Base-by-base conservation (phyloP, 495 filamentous ascomycete genomes). In the Penicillium psychrofluorescens region DNA sequence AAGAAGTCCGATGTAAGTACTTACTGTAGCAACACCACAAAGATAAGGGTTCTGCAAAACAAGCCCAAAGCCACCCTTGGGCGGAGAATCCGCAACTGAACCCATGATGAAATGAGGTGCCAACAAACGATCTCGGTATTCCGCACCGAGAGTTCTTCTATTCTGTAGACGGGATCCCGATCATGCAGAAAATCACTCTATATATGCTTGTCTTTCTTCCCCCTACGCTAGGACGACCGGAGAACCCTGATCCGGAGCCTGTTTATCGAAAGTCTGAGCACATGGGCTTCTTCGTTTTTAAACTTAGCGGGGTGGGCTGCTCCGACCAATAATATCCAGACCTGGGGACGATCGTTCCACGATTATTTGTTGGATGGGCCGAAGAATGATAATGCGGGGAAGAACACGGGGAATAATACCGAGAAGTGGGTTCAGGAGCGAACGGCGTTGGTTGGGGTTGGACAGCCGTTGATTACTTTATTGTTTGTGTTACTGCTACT, bases 11-110 rank as follows among this genome's bases (percentile, higher is more conserved):
- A 22, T 22, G 22, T 22, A 22, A 22, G 3, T 14, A 59, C 64
- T 42, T 35, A 70, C 66, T 36, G 64, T 58, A 9, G 66, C 65
- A n/a, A 70, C 61, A 22, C 66, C 66, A 34, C 64, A 59, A 6
- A 70, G 55, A 43, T 63, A 70, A 5, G 66, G 66, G 45, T 70
- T 70, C 43, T 67, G 55, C 15, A 52, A 39, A 11, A 70, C 53
- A 13, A 67, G 53, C 11, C 43, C 38, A 28, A 64, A 63, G n/a
- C 59, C 64, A 32, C 56, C 50, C 40, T 59, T 58, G 2, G 49
- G 49, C 31, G 55, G 11, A 22, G 30, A 41, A 39, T 61, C 38
- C 13, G 41, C 11, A 5, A 38, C 8, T 2, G 59, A 50, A 27
- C 42, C 50, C 61, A 63, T 64, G 29, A 6, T n/a, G 31, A 12